Evolutionary conservation across 2,329 filamentous ascomycete genomes (phyloP).

Genomic region (Aspergillus neoniger): DNA sequence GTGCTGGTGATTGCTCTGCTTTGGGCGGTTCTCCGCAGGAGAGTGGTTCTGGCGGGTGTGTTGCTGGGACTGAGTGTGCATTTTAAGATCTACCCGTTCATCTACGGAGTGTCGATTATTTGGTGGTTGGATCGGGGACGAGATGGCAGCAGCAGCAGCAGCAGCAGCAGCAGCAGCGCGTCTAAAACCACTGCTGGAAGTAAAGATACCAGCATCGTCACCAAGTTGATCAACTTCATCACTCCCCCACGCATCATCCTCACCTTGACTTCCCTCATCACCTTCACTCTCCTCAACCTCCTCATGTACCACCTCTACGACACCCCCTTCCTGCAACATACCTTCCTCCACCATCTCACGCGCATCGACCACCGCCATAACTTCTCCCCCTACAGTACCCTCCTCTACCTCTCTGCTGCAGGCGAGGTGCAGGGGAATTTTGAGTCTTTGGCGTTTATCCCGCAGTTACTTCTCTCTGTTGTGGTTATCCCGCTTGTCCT

Average conservation of each 20-base stretch:
- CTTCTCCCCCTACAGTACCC: slow-evolving; percentile 92
- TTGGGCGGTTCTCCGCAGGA: slow-evolving; percentile 72
- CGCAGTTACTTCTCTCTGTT: slow-evolving; percentile 79
- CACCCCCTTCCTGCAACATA: slow-evolving; percentile 79
- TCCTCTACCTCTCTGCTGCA: slow-evolving; percentile 83
- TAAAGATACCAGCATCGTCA: not conserved
- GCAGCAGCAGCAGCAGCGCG: not conserved
- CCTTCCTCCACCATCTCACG: slow-evolving; percentile 87
- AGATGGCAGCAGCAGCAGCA: slow-evolving; percentile 16
- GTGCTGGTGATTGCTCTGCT: slow-evolving; percentile 80
- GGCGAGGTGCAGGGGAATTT: slow-evolving; percentile 50
- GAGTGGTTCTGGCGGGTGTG: slow-evolving; percentile 67
- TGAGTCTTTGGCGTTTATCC: slow-evolving; percentile 83
- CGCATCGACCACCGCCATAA: slow-evolving; percentile 97
- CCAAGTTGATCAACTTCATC: slow-evolving; percentile 34
- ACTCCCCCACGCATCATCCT: slow-evolving; percentile 43
- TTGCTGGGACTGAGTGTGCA: slow-evolving; percentile 84
- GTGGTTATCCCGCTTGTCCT: slow-evolving; percentile 73
- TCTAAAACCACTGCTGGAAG: not conserved
- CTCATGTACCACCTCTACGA: slow-evolving; percentile 82
- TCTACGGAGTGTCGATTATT: slow-evolving; percentile 70
- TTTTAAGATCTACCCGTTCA: slow-evolving; percentile 98
- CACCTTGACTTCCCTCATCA: slow-evolving; percentile 63
- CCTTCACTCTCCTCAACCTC: slow-evolving; percentile 73
- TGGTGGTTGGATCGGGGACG: slow-evolving; percentile 44